Base-by-base conservation (phyloP, 2,329 filamentous ascomycete species). In the Dactylella cylindrospora region DNA sequence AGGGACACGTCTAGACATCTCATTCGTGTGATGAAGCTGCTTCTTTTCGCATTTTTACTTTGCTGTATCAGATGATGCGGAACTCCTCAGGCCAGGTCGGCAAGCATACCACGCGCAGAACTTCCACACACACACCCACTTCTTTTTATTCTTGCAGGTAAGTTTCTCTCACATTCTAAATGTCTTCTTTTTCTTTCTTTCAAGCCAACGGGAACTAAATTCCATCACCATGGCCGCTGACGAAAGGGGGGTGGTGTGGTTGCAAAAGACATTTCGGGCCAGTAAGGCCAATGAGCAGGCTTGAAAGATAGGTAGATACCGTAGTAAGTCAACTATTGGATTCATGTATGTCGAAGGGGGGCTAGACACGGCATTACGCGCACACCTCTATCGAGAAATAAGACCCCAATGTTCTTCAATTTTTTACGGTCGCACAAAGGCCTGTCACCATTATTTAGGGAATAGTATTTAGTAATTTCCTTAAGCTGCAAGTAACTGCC, bases 281-380 rank as follows among this genome's bases (percentile, higher is more conserved):
- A 25, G 10, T 40, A 38, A 44, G 28, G 19, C 41, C 32, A 13
- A 19, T 45, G 13, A n/a, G n/a, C n/a, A n/a, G n/a, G n/a, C n/a
- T n/a, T n/a, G n/a, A n/a, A n/a, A n/a, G n/a, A n/a, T n/a, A n/a
- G n/a, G n/a, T n/a, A n/a, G n/a, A n/a, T n/a, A n/a, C n/a, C n/a
- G n/a, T n/a, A n/a, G n/a, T n/a, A n/a, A n/a, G n/a, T n/a, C n/a
- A n/a, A n/a, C n/a, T n/a, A n/a, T n/a, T n/a, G n/a, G n/a, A n/a
- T n/a, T n/a, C n/a, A n/a, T n/a, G n/a, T n/a, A n/a, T n/a, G 43
- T 32, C 43, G 36, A 33, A 15, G 39, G 26, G 8, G 55, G 54
- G 54, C 46, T 61, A 61, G 40, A 62, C 49, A 54, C 57, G 57
- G 57, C 57, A 62, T 62, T 62, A 62, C 49, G 49, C 38, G 45